Percentiles rank a stretch among this genome's conserved stretches.
These are phyloP conservation scores for Phialophora macrospora DNA, from an alignment of 2,329 filamentous ascomycete genomes.

Conservation along the genomic window DNA sequence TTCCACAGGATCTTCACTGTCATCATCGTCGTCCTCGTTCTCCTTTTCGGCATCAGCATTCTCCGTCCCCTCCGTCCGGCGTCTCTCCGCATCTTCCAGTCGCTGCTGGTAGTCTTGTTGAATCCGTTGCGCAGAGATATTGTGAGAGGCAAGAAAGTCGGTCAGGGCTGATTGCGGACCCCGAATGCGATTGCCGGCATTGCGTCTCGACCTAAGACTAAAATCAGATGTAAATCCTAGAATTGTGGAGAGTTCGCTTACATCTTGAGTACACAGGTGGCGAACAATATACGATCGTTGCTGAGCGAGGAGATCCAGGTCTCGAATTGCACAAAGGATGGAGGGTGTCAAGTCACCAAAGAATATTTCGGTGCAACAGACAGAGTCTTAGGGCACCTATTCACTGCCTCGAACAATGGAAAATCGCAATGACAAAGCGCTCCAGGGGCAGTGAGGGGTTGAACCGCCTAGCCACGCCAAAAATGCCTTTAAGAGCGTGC, in stretches of 20 bases:
- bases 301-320: neutral
- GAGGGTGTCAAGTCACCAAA: neutral
- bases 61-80: constrained; percentile 42
- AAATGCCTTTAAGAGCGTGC: neutral
- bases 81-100: constrained; percentile 53
- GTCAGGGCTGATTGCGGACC: constrained; percentile 70
- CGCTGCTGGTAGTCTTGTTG: constrained; percentile 63
- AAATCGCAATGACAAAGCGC: neutral
- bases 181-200: constrained; percentile 54
- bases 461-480: neutral
- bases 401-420: neutral
- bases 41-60: constrained; percentile 46
- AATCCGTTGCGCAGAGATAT: constrained; percentile 69
- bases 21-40: constrained; percentile 42
- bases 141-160: constrained; percentile 70
- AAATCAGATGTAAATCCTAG: neutral
- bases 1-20: constrained; percentile 48
- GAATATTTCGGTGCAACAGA: neutral
- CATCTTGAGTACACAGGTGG: constrained; percentile 1
- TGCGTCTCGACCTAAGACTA: constrained; percentile 11
- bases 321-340: neutral
- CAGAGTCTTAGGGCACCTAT: neutral
- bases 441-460: constrained; percentile 6
- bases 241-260: neutral
- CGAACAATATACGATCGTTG: neutral